Percentiles rank a stretch among this genome's conserved stretches.
phyloP scores from a whole-genome alignment of 225 moss, liverwort and hornwort genomes.

The Takakia lepidozioides region DNA sequence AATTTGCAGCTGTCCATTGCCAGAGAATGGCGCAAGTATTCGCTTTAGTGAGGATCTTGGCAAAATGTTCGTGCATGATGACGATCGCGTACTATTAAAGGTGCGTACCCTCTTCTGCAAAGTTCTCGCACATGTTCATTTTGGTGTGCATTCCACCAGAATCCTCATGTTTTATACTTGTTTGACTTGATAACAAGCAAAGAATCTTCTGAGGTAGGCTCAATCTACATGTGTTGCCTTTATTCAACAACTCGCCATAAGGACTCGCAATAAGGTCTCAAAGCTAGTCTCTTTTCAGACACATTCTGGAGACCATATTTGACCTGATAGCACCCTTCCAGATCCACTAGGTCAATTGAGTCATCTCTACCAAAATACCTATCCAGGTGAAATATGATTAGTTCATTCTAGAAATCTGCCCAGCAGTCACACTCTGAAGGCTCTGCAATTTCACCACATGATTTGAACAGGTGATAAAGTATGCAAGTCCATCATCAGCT shows the following conservation, averaged over 20 bases:
- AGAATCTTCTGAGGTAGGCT: conserved; percentile 9
- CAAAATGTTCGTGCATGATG: conserved; percentile 81
- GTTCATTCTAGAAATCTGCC: no score
- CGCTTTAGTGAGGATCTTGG: conserved; percentile 60
- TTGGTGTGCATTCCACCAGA: not conserved
- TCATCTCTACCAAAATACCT: no score
- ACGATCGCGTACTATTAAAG: conserved; percentile 90
- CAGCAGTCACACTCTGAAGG: no score
- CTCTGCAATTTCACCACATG: not conserved
- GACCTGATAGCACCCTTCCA: not conserved
- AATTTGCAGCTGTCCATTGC: conserved; percentile 51
- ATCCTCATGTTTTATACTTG: no score
- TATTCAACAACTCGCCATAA: not conserved
- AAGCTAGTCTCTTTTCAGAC: not conserved
- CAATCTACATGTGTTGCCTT: not conserved
- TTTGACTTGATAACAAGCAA: no score
- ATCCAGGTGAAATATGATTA: no score
- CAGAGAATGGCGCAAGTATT: conserved; percentile 25
- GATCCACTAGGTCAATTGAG: no score
- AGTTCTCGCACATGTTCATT: not conserved
- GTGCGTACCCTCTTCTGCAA: conserved; percentile 11
- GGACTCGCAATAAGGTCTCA: not conserved
- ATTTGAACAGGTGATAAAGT: conserved; percentile 63
- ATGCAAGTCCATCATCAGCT: conserved; percentile 60
- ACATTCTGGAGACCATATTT: not conserved